Percentiles rank a stretch among this genome's conserved stretches.
Conservation (phyloP, 108 stramenopile species). For the Nannochloropsis gaditana region DNA sequence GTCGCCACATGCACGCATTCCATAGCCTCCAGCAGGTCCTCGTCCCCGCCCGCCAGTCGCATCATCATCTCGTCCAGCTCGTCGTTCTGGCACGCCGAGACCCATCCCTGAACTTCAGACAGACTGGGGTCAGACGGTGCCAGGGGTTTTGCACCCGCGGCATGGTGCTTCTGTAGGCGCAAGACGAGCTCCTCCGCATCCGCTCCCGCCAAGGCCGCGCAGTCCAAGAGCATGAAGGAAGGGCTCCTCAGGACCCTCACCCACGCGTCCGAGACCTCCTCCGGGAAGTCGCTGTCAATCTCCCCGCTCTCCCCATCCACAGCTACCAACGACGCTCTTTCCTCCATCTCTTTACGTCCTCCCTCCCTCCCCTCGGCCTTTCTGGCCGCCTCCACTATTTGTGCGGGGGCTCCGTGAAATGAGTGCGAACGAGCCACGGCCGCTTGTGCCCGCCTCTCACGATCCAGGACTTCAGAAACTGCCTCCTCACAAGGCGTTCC, state of each 20-base stretch:
- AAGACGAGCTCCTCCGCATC: neutral
- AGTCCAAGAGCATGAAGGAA: neutral
- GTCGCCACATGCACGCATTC: constrained; percentile 1
- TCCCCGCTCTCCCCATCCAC: neutral
- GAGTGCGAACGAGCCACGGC: neutral
- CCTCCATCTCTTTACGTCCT: too few species aligned
- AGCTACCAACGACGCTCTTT: neutral
- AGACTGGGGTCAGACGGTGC: neutral
- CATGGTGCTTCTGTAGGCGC: neutral
- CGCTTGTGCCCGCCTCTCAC: neutral
- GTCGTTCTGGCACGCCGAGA: neutral
- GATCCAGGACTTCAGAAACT: neutral
- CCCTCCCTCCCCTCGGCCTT: neutral
- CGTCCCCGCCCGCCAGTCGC: neutral
- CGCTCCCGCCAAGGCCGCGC: constrained; percentile 12
- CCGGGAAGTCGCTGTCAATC: neutral
- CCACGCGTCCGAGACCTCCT: neutral
- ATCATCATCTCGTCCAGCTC: constrained; percentile 1
- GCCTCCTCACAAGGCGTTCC: neutral
- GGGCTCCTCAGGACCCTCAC: neutral
- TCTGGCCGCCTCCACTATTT: neutral
- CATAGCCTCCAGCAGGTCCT: neutral
- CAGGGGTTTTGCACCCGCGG: neutral
- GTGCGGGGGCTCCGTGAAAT: neutral
- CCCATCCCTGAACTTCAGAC: neutral